Conservation (phyloP, 192 early-diverging fungal genomes). For the Backusella tarrabulga region DNA sequence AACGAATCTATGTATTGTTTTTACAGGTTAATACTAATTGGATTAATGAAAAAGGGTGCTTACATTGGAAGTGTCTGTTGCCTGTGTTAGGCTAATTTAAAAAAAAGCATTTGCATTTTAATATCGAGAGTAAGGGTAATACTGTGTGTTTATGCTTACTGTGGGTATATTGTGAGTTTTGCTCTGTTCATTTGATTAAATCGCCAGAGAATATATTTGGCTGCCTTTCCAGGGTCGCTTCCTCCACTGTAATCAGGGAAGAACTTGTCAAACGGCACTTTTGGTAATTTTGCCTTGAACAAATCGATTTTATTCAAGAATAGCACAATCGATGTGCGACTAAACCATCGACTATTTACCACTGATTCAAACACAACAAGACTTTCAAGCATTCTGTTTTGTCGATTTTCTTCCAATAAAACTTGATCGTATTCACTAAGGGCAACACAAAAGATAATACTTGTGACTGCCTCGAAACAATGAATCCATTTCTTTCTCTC, state of each 20-base stretch:
- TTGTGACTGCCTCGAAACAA: constrained; percentile 71
- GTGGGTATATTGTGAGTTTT: constrained; percentile 80
- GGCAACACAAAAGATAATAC: constrained; percentile 85
- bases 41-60: background rate
- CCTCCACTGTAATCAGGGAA: constrained; percentile 84
- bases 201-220: constrained; percentile 84
- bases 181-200: constrained; percentile 88
- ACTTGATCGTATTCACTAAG: constrained; percentile 86
- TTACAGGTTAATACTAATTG: background rate
- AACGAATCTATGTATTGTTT: constrained; percentile 47
- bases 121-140: background rate
- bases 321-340: constrained; percentile 78
- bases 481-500: constrained; percentile 78
- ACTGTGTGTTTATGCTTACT: constrained; percentile 43
- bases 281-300: constrained; percentile 68
- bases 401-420: constrained; percentile 66
- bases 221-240: constrained; percentile 74
- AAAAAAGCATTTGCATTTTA: background rate
- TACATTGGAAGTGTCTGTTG: constrained; percentile 89
- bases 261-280: constrained; percentile 67
- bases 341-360: constrained; percentile 82
- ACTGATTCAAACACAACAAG: constrained; percentile 83
- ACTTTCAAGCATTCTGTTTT: constrained; percentile 83
- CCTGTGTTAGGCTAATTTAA: constrained; percentile 73
- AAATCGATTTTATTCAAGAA: constrained; percentile 88